These are phyloP conservation scores for Leccinum pellstonianum DNA, from an alignment of 768 basidiomycete species.

Conservation along the genomic window DNA sequence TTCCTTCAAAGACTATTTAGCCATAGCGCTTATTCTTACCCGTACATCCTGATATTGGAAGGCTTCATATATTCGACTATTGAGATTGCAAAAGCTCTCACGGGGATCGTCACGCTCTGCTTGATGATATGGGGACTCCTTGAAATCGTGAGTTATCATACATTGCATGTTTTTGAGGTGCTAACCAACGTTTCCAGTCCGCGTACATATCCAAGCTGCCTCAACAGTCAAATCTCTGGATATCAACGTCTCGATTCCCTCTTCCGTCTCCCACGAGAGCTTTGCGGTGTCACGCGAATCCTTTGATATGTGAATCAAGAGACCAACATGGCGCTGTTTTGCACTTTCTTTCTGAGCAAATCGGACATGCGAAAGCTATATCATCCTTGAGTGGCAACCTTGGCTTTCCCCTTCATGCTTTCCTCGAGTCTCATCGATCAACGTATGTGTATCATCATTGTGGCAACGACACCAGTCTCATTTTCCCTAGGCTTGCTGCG, in stretches of 20 bases:
- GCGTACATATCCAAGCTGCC: conserved; percentile 9
- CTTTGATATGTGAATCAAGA: conserved; percentile 7
- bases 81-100: conserved; percentile 17
- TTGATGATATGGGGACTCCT: conserved; percentile 24
- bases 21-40: neutral
- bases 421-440: conserved; percentile 22
- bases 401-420: conserved; percentile 19
- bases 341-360: conserved; percentile 31
- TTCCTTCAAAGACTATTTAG: neutral
- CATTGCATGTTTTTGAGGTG: neutral
- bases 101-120: conserved; percentile 19
- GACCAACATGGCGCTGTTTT: conserved; percentile 21
- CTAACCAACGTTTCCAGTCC: conserved; percentile 18
- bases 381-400: conserved; percentile 23
- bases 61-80: conserved; percentile 2
- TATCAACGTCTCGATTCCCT: conserved; percentile 8
- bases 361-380: conserved; percentile 27
- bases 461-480: neutral
- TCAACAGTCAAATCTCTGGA: conserved; percentile 3
- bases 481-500: conserved; percentile 10
- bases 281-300: conserved; percentile 5
- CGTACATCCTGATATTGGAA: conserved; percentile 4
- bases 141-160: conserved; percentile 19
- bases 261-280: conserved; percentile 9
- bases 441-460: conserved; percentile 17